phyloP scores from a whole-genome alignment of 352 stramenopile species.

The Hyaloperonospora arabidopsidis region DNA sequence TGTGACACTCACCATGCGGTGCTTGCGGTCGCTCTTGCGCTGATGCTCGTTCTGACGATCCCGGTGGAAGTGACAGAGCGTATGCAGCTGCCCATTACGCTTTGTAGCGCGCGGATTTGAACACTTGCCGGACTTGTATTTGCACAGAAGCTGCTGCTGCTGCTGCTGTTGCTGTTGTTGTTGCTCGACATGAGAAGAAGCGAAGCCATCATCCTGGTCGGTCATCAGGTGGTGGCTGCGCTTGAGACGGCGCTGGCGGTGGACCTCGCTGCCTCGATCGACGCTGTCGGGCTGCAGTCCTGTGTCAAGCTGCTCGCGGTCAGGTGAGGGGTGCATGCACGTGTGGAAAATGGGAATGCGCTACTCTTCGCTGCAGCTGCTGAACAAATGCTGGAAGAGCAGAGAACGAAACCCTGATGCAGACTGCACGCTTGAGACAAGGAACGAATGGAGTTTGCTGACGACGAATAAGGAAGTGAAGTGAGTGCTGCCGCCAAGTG shows the following conservation, averaged over 20 bases:
- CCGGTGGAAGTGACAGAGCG: conserved; percentile 79
- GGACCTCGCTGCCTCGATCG: conserved; percentile 27
- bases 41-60: conserved; percentile 80
- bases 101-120: conserved; percentile 75
- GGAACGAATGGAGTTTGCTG: conserved; percentile 19
- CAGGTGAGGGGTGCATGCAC: conserved; percentile 27
- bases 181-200: conserved; percentile 28
- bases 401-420: conserved; percentile 7
- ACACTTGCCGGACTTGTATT: conserved; percentile 86
- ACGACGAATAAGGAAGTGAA: conserved; percentile 23
- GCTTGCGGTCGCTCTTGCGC: conserved; percentile 84
- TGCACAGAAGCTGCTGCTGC: conserved; percentile 53
- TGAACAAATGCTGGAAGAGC: conserved; percentile 4
- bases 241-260: conserved; percentile 27
- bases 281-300: conserved; percentile 25
- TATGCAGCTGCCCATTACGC: conserved; percentile 79
- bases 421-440: conserved; percentile 6
- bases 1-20: conserved; percentile 71
- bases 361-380: conserved; percentile 11
- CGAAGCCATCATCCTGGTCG: conserved; percentile 28
- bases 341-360: conserved; percentile 1
- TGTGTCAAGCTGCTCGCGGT: conserved; percentile 27
- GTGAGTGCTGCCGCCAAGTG: conserved; percentile 17
- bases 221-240: conserved; percentile 29
- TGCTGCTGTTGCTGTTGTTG: conserved; percentile 25